A percentile compares a stretch with the other conserved stretches of the same genome.
Conservation (phyloP, 2,329 filamentous ascomycete species). For the Talaromyces amestolkiae region DNA sequence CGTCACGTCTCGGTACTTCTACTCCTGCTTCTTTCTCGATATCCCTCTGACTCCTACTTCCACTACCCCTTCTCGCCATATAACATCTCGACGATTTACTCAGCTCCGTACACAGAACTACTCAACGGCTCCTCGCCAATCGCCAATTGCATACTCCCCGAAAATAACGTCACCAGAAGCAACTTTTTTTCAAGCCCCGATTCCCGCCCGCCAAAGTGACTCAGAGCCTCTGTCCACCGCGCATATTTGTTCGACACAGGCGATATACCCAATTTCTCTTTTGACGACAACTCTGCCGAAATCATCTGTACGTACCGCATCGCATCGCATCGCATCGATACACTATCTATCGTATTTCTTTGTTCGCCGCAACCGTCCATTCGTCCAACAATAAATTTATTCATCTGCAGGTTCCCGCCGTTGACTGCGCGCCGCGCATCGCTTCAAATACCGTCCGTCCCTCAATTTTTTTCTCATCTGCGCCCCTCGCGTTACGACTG, state of each 20-base stretch:
- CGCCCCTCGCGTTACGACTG: conserved; percentile 13
- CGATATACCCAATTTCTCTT: not conserved
- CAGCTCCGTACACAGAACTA: conserved; percentile 1
- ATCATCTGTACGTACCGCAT: conserved; percentile 7
- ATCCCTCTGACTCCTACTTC: not conserved
- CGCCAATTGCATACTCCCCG: not conserved
- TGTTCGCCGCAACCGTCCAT: conserved; percentile 9
- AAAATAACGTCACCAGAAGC: conserved; percentile 13
- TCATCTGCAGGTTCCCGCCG: conserved; percentile 18
- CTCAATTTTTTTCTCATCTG: not conserved
- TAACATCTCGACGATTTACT: not conserved
- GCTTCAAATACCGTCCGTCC: not conserved
- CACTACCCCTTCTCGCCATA: not conserved
- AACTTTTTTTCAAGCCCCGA: conserved; percentile 9
- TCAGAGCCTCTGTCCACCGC: conserved; percentile 3
- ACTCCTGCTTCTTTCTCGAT: not conserved
- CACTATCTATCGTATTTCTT: not conserved
- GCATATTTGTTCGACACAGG: not conserved
- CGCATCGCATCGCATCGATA: conserved; percentile 3
- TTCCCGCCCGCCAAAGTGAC: conserved; percentile 7
- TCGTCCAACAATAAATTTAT: conserved; percentile 14
- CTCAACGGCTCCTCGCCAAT: not conserved
- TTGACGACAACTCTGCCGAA: not conserved
- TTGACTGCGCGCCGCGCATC: conserved; percentile 14
- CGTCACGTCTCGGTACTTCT: conserved; percentile 6